Evolutionary conservation across 192 early-diverging fungal genomes (phyloP).

Genomic region (Backusella parvicylindrica): DNA sequence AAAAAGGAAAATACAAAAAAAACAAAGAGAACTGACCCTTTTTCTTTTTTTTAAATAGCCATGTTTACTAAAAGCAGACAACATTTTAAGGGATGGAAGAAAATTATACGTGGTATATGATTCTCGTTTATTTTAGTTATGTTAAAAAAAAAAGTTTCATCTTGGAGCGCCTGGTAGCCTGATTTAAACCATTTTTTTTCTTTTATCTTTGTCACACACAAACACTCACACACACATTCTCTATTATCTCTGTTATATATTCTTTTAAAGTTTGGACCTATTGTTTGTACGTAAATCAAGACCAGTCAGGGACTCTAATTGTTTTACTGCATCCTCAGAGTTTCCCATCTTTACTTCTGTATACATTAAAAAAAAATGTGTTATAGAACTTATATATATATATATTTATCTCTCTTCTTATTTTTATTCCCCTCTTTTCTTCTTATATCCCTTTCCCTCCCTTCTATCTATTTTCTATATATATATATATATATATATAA

Average conservation of each 20-base stretch:
- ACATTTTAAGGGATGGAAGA: conserved; percentile 1
- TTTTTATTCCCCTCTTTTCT: neutral
- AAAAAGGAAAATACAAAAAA: neutral
- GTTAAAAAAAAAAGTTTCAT: neutral
- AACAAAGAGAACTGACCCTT: neutral
- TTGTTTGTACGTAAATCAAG: conserved; percentile 19
- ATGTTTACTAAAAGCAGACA: conserved; percentile 8
- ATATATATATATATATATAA: neutral
- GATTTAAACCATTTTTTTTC: neutral
- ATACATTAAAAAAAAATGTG: neutral
- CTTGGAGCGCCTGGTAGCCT: neutral
- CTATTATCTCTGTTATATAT: neutral
- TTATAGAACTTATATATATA: neutral
- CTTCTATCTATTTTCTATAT: neutral
- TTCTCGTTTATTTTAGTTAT: neutral
- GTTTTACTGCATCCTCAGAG: conserved; percentile 44
- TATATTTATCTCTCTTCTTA: neutral
- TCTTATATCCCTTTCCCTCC: neutral
- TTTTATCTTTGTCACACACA: neutral
- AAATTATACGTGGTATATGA: conserved; percentile 9
- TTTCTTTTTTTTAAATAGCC: neutral
- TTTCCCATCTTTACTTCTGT: conserved; percentile 48
- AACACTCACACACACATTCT: neutral
- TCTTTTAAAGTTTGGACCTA: neutral
- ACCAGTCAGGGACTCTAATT: conserved; percentile 43